Conservation (phyloP, 495 filamentous ascomycete genomes). For the Rostrohypoxylon terebratum region DNA sequence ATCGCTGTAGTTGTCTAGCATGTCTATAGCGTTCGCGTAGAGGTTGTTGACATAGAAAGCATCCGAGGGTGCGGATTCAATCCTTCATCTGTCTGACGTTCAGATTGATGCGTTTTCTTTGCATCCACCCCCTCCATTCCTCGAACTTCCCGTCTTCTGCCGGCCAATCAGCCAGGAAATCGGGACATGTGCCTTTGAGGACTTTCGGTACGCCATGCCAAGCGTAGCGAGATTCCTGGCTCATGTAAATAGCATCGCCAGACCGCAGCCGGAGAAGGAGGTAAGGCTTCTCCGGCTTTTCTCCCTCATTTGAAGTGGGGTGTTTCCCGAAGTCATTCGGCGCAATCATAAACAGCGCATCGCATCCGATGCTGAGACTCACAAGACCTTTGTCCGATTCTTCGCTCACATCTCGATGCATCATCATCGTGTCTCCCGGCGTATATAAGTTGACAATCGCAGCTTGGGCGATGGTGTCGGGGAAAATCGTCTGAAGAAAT, state of each 20-base stretch:
- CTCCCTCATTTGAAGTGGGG: slow-evolving; percentile 37
- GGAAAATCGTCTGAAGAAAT: slow-evolving; percentile 74
- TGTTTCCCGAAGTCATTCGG: slow-evolving; percentile 52
- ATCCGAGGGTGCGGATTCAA: slow-evolving; percentile 30
- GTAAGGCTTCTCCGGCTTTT: slow-evolving; percentile 53
- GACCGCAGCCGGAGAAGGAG: slow-evolving; percentile 76
- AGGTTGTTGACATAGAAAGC: background rate
- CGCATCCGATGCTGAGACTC: slow-evolving; percentile 88
- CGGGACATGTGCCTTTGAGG: slow-evolving; percentile 79
- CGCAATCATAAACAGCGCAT: slow-evolving; percentile 80
- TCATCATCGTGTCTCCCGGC: slow-evolving; percentile 85
- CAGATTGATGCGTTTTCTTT: slow-evolving; percentile 84
- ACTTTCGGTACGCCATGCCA: slow-evolving; percentile 96
- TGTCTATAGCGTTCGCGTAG: background rate
- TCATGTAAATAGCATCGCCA: slow-evolving; percentile 88
- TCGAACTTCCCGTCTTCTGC: slow-evolving; percentile 63
- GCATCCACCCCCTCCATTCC: slow-evolving; percentile 87
- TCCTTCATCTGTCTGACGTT: slow-evolving; percentile 93
- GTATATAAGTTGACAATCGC: slow-evolving; percentile 94
- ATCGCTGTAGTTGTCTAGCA: background rate
- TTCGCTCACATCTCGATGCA: slow-evolving; percentile 93
- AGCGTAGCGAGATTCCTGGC: slow-evolving; percentile 79
- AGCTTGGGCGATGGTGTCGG: slow-evolving; percentile 79
- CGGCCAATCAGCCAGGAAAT: slow-evolving; percentile 81
- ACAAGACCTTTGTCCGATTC: slow-evolving; percentile 77